These are phyloP conservation scores for Yamadazyma dendronema DNA, from an alignment of 1,139 yeast species.

Conservation along the genomic window DNA sequence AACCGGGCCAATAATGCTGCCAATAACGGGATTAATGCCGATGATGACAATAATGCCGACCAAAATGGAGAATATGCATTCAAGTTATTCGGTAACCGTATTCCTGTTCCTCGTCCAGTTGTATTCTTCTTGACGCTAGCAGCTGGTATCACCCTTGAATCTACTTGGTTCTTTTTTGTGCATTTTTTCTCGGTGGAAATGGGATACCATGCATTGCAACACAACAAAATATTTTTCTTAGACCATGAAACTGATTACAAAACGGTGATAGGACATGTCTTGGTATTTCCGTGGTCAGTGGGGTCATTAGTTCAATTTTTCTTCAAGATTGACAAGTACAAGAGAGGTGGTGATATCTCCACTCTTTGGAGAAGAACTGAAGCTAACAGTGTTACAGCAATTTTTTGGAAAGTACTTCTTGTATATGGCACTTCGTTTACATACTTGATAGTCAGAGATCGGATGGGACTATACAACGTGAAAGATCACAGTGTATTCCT, in stretches of 20 bases:
- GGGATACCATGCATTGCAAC: background rate
- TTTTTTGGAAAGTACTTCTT: slow-evolving; percentile 2
- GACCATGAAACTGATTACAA: background rate
- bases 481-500: slow-evolving; percentile 2
- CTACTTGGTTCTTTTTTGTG: background rate
- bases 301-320: slow-evolving; percentile 14
- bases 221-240: background rate
- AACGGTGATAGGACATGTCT: slow-evolving; percentile 20
- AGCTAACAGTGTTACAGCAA: background rate
- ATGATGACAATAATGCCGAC: background rate
- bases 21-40: no score
- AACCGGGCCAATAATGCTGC: slow-evolving; percentile 6
- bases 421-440: slow-evolving; percentile 13
- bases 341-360: background rate
- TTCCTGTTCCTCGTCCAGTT: background rate
- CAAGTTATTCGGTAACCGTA: background rate
- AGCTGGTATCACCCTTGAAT: background rate
- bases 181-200: background rate
- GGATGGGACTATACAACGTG: background rate
- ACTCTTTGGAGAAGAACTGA: background rate
- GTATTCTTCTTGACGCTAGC: background rate
- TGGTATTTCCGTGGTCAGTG: slow-evolving; percentile 24
- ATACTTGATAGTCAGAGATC: slow-evolving; percentile 7
- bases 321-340: background rate
- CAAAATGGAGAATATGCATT: background rate